Evolutionary conservation across 257 asterid genomes (phyloP), one percentile per base, ranked within the genome.

Genomic region (Orobanche coerulescens): DNA sequence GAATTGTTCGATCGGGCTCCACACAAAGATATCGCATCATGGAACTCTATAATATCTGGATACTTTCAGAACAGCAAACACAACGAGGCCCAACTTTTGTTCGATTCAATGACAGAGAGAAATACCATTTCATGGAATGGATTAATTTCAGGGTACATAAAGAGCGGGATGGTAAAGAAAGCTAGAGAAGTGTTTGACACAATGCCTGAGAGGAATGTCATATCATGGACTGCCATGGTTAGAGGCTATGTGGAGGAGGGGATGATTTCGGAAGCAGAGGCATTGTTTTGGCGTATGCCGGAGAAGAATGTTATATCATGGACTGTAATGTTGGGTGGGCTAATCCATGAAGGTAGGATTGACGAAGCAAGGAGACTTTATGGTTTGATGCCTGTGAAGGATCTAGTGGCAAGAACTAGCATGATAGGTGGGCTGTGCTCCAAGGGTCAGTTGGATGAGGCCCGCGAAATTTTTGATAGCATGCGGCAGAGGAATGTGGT

Each of bases 41-140:
- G 95, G 95, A 87, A 87, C 74, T 75, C 91, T 16, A 76, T 87
- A 5, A 58, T 84, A 8, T 66, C 91, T 8, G 85, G 80, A 8
- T 87, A 84, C 76, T 84, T 84, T 37, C 79, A 71, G 31, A 78
- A 74, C 69, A 62, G 37, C 47, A 79, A 64, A 55, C 96, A 87
- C 30, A 2, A 26, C 31, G 87, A 77, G 68, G 94, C 84, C 4
- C 78, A 68, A 22, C 23, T 23, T 2, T 52, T 88, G 64, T 88
- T 86, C 57, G 84, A 83, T 30, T 66, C 75, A 66, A 88, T 88
- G 95, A 80, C 90, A 0, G 61, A 65, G n/a, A 75, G 84, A 68
- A 86, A 83, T 59, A 69, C 72, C 6, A 84, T 88, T 61, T 88
- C 96, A 18, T 88, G 91, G 94, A 86, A 88, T 57, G 96, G 86